These are phyloP conservation scores for Aurantiochytrium sp. DNA, from an alignment of 108 stramenopile species.

Conservation along the genomic window DNA sequence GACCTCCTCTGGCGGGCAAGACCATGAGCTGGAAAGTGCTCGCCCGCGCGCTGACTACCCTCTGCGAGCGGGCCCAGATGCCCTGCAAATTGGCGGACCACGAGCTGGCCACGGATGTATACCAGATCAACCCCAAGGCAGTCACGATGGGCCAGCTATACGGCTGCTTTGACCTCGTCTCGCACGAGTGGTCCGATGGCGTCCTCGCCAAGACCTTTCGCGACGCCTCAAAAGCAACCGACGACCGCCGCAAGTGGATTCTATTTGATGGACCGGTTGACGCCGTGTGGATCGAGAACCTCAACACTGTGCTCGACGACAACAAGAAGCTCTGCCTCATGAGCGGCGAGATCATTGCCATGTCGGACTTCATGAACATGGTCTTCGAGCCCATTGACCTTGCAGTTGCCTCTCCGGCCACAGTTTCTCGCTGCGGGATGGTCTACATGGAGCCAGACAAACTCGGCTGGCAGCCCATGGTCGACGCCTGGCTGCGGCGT, in stretches of 20 bases:
- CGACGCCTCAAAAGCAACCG: conserved; percentile 53
- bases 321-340: conserved; percentile 71
- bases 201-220: conserved; percentile 64
- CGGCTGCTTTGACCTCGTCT: conserved; percentile 58
- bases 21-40: conserved; percentile 46
- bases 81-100: conserved; percentile 45
- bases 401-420: conserved; percentile 64
- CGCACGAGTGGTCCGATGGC: conserved; percentile 71
- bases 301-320: conserved; percentile 66
- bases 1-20: conserved; percentile 64
- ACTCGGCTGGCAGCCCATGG: conserved; percentile 61
- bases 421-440: conserved; percentile 69
- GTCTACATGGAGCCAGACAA: conserved; percentile 68
- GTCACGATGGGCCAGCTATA: conserved; percentile 65
- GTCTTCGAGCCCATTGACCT: conserved; percentile 72
- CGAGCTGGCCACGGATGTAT: conserved; percentile 32
- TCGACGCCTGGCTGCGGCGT: conserved; percentile 53
- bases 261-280: conserved; percentile 69
- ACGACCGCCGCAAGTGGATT: conserved; percentile 64
- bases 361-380: conserved; percentile 65
- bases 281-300: conserved; percentile 73
- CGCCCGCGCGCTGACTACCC: conserved; percentile 38
- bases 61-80: conserved; percentile 50
- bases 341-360: conserved; percentile 70
- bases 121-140: conserved; percentile 62